Evolutionary conservation across 1,284 basidiomycete genomes (phyloP).

Genomic region (Apiotrichum veenhuisii): DNA sequence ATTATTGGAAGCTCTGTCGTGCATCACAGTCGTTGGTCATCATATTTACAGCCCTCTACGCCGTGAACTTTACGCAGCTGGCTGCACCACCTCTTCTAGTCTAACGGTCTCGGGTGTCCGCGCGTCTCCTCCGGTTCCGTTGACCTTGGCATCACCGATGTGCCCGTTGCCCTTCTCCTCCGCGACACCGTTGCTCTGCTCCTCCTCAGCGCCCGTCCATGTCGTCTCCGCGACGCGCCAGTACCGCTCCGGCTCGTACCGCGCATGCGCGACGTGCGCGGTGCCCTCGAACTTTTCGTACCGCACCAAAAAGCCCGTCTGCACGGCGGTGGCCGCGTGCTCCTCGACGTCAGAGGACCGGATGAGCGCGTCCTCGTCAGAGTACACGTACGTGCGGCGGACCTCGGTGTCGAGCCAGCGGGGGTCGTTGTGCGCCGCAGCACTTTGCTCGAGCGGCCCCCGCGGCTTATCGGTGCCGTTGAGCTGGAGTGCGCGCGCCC

Average conservation of each 20-base stretch:
- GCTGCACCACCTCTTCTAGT: too few species aligned
- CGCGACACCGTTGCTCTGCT: not conserved
- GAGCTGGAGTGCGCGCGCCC: not conserved
- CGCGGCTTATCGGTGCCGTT: not conserved
- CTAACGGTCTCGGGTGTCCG: too few species aligned
- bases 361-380: constrained; percentile 16
- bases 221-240: constrained; percentile 20
- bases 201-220: not conserved
- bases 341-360: constrained; percentile 10
- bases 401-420: not conserved
- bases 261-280: constrained; percentile 17
- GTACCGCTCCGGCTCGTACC: constrained; percentile 17
- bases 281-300: constrained; percentile 15
- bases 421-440: constrained; percentile 2
- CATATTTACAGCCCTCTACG: too few species aligned
- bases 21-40: too few species aligned
- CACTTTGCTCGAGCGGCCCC: constrained; percentile 4
- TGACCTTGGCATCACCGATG: too few species aligned
- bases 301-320: constrained; percentile 10
- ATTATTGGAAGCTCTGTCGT: too few species aligned
- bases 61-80: too few species aligned
- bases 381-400: constrained; percentile 17
- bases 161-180: not conserved
- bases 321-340: constrained; percentile 9
- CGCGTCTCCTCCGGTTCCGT: too few species aligned